Conservation (phyloP, 495 filamentous ascomycete species). For the Trichoderma orchidacearum region DNA sequence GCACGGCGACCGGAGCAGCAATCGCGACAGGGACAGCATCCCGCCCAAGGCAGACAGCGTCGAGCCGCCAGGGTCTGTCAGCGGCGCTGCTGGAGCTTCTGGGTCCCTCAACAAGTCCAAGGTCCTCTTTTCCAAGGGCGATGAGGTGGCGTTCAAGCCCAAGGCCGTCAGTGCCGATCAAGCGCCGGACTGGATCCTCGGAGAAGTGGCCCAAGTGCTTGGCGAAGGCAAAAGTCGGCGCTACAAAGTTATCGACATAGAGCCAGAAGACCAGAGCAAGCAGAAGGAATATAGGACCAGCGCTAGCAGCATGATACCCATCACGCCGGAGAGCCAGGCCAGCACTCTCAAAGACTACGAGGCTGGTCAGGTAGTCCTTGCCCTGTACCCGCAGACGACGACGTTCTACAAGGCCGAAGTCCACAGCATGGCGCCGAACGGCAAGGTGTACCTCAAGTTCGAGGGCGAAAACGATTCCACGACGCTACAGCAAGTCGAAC, state of each 20-base stretch:
- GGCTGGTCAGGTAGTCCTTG: conserved; percentile 65
- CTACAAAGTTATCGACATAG: conserved; percentile 90
- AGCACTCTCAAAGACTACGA: conserved; percentile 54
- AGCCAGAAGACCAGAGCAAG: conserved; percentile 61
- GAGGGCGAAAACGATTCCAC: conserved; percentile 78
- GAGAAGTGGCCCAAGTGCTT: conserved; percentile 68
- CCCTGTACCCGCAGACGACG: conserved; percentile 80
- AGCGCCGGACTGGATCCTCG: conserved; percentile 76
- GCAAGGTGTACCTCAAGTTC: conserved; percentile 54
- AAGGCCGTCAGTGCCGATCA: conserved; percentile 53
- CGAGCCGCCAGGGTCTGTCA: conserved; percentile 14
- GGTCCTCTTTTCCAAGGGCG: conserved; percentile 47
- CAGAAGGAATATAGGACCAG: conserved; percentile 66
- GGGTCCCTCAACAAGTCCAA: conserved; percentile 25
- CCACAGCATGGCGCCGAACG: conserved; percentile 47
- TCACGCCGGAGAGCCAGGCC: conserved; percentile 43
- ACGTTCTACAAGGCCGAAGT: conserved; percentile 97
- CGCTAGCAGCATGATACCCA: conserved; percentile 71
- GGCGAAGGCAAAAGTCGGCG: conserved; percentile 80
- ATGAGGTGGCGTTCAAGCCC: conserved; percentile 79
- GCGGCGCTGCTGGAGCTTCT: conserved; percentile 4
- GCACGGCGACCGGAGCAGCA: conserved; percentile 37
- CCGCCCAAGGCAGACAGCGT: conserved; percentile 32
- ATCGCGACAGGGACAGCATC: conserved; percentile 30
- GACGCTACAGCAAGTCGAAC: conserved; percentile 63